These are phyloP conservation scores for Phaeosphaeria sp. DNA, from an alignment of 2,329 filamentous ascomycete species.

Conservation along the genomic window DNA sequence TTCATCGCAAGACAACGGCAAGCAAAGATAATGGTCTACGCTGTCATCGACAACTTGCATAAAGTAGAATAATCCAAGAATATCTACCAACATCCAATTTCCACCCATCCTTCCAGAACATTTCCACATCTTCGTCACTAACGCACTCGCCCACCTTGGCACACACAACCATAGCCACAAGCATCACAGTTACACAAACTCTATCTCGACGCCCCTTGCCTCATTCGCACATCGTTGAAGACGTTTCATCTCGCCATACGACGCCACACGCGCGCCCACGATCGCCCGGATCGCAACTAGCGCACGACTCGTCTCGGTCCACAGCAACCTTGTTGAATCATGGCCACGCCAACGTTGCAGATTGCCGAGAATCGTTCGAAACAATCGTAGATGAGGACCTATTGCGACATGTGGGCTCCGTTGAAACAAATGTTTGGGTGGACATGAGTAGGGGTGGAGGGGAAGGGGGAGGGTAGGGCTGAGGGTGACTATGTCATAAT, in stretches of 20 bases:
- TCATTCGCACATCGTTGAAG: too few relatives aligned
- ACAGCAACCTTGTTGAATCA: background rate
- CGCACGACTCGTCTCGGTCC: background rate
- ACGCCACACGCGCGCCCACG: background rate
- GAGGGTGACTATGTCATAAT: background rate
- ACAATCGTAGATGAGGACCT: background rate
- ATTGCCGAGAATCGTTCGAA: background rate
- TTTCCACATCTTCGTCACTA: too few relatives aligned
- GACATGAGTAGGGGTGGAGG: background rate
- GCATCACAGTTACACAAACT: background rate
- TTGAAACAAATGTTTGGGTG: background rate
- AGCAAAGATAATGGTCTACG: background rate
- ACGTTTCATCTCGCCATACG: background rate
- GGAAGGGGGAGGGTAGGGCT: background rate
- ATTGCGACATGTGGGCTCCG: background rate
- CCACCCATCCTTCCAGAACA: background rate
- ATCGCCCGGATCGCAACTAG: background rate
- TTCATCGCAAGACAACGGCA: background rate
- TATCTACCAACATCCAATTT: background rate
- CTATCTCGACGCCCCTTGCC: background rate
- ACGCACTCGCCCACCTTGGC: too few relatives aligned
- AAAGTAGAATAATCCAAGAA: background rate
- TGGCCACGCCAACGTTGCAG: constrained; percentile 2
- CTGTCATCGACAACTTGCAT: background rate
- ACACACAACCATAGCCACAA: background rate